These are phyloP conservation scores for Coelastrella sp. DNA, from an alignment of 139 green algal genomes.

Conservation along the genomic window DNA sequence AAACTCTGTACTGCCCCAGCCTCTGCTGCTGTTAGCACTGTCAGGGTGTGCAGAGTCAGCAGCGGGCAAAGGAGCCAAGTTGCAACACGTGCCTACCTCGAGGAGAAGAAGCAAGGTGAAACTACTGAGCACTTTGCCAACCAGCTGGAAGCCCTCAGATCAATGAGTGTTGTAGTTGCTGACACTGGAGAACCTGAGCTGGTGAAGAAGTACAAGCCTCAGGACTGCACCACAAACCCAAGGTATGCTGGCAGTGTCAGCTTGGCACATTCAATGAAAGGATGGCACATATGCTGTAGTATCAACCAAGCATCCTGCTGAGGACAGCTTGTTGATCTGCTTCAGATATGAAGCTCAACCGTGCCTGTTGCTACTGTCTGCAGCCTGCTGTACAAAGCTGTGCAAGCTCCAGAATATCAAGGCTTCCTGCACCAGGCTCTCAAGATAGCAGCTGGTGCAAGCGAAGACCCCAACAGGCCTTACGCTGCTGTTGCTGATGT, in stretches of 20 bases:
- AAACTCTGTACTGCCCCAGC: neutral
- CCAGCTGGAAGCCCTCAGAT: constrained; percentile 74
- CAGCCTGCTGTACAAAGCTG: constrained; percentile 83
- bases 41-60: neutral
- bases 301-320: too few species aligned
- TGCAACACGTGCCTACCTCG: constrained; percentile 21
- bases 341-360: too few species aligned
- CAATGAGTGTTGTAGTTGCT: constrained; percentile 73
- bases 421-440: constrained; percentile 73
- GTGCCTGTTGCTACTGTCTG: neutral
- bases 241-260: constrained; percentile 43
- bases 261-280: too few species aligned
- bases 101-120: constrained; percentile 42
- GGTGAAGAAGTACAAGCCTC: constrained; percentile 76
- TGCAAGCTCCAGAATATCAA: constrained; percentile 75
- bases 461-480: constrained; percentile 44
- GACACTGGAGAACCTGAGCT: constrained; percentile 70
- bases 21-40: neutral
- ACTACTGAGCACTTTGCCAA: constrained; percentile 55
- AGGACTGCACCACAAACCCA: constrained; percentile 91
- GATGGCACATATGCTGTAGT: too few species aligned
- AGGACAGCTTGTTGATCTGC: too few species aligned
- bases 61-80: neutral
- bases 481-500: constrained; percentile 79
- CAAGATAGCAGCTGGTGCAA: constrained; percentile 49